A percentile compares a stretch with the other conserved stretches of the same genome.
Evolutionary conservation across 768 basidiomycete genomes (phyloP).

Genomic region (Trichaptum fuscoviolaceum): DNA sequence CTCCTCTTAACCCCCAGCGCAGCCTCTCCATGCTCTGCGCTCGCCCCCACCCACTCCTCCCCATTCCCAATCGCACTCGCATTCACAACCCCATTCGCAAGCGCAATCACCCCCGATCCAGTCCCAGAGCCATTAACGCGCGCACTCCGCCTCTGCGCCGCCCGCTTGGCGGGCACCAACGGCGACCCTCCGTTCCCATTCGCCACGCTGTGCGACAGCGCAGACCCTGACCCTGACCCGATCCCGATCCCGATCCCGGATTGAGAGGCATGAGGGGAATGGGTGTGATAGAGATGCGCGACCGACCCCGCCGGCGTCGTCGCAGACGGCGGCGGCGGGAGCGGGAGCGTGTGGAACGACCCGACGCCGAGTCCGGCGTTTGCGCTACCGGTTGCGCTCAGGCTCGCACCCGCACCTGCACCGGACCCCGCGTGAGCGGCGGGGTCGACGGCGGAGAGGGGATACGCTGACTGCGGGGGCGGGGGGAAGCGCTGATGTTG

Average conservation of each 20-base stretch:
- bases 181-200: too few relatives aligned
- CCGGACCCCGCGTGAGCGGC: slow-evolving; percentile 1
- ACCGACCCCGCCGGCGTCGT: slow-evolving; percentile 41
- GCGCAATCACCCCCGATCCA: neutral
- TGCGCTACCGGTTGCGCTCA: slow-evolving; percentile 16
- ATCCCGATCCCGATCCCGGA: too few relatives aligned
- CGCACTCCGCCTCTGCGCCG: neutral
- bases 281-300: slow-evolving; percentile 22
- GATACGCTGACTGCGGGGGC: slow-evolving; percentile 15
- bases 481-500: slow-evolving; percentile 7
- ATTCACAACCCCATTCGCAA: neutral
- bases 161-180: neutral
- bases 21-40: neutral
- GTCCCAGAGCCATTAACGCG: neutral
- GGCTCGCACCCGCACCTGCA: too few relatives aligned
- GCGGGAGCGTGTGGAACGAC: slow-evolving; percentile 28
- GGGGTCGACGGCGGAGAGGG: slow-evolving; percentile 21
- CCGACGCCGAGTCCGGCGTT: slow-evolving; percentile 20
- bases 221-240: too few relatives aligned
- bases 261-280: too few relatives aligned
- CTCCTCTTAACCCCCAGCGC: neutral
- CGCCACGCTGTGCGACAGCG: too few relatives aligned
- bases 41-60: neutral
- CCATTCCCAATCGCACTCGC: neutral
- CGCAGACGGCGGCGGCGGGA: slow-evolving; percentile 39